These are phyloP conservation scores for Combretum micranthum DNA, from an alignment of 345 rosid genomes.

Conservation along the genomic window DNA sequence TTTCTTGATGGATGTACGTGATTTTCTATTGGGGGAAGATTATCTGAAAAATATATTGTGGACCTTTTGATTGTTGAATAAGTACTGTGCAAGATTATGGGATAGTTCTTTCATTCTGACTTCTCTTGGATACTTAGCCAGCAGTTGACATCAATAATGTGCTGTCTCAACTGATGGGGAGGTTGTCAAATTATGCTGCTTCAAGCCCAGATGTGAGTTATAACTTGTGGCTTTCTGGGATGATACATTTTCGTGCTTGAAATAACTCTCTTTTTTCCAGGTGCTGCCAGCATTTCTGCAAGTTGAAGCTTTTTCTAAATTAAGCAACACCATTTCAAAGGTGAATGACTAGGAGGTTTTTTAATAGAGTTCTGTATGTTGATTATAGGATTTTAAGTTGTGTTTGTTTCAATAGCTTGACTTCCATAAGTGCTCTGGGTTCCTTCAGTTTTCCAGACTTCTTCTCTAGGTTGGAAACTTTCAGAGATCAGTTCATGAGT, in stretches of 20 bases:
- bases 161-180: constrained; percentile 80
- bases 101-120: neutral
- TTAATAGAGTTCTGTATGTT: neutral
- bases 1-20: too few relatives aligned
- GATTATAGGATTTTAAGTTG: neutral
- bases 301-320: constrained; percentile 84
- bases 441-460: too few relatives aligned
- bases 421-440: too few relatives aligned
- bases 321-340: constrained; percentile 85
- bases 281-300: constrained; percentile 78
- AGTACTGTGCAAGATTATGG: neutral
- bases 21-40: neutral
- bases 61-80: neutral
- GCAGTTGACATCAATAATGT: constrained; percentile 81
- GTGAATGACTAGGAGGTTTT: constrained; percentile 18
- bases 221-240: constrained; percentile 1
- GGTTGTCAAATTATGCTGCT: constrained; percentile 86
- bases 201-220: constrained; percentile 67
- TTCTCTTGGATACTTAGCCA: constrained; percentile 40
- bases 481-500: too few relatives aligned
- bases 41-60: neutral
- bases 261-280: constrained; percentile 20
- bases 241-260: constrained; percentile 4
- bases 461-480: too few relatives aligned
- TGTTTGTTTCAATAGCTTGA: neutral